Evolutionary conservation across 495 filamentous ascomycete species (phyloP).

Genomic region (Penicillium riverlandense): DNA sequence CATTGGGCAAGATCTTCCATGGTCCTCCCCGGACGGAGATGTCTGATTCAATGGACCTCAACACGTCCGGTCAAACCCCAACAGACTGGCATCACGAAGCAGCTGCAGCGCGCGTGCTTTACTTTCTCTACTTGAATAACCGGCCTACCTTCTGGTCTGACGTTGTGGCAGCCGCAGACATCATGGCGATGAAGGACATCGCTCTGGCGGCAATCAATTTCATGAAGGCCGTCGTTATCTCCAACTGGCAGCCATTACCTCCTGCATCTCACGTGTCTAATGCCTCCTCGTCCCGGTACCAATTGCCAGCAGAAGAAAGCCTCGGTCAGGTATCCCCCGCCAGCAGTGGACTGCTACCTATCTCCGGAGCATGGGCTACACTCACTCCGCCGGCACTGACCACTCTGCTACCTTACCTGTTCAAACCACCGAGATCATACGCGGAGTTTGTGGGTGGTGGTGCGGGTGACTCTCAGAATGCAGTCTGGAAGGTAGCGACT

Average conservation of each 20-base stretch:
- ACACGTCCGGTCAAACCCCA: constrained; percentile 26
- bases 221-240: constrained; percentile 45
- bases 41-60: constrained; percentile 24
- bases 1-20: constrained; percentile 48
- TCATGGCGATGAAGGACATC: constrained; percentile 50
- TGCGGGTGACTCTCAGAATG: constrained; percentile 49
- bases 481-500: constrained; percentile 52
- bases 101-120: constrained; percentile 50
- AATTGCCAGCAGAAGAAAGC: constrained; percentile 34
- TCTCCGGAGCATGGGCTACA: constrained; percentile 42
- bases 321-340: constrained; percentile 31
- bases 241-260: constrained; percentile 43
- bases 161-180: constrained; percentile 47
- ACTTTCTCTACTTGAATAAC: constrained; percentile 46
- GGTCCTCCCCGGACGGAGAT: constrained; percentile 32
- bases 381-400: constrained; percentile 45
- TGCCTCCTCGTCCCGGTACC: constrained; percentile 23
- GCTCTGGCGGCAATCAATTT: constrained; percentile 49
- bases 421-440: constrained; percentile 51
- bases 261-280: constrained; percentile 9
- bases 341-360: constrained; percentile 31
- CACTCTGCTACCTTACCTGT: constrained; percentile 50
- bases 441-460: constrained; percentile 52
- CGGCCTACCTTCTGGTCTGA: constrained; percentile 44
- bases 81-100: constrained; percentile 38